Evolutionary conservation across 73 alveolate genomes (phyloP), one percentile per base, ranked within the genome.

Genomic region (Effrenium voratum): DNA sequence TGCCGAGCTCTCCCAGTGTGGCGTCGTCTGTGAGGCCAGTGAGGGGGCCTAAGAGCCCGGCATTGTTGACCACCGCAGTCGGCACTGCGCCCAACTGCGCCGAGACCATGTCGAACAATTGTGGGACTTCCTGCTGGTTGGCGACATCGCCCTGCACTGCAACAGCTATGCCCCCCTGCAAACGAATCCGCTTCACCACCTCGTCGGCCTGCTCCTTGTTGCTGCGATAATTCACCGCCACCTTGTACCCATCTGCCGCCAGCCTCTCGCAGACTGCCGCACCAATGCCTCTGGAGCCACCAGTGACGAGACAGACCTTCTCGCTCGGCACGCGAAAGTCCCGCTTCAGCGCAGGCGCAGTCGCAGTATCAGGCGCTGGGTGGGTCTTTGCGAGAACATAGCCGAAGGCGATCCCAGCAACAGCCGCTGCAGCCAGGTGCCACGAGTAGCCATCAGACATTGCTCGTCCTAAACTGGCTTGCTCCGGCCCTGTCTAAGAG

Each of bases 1-100:
- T n/a, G 40, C 16, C 16, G 40, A 40, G 15, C 40, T 66, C 79
- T 40, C 30, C 30, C 43, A 24, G 16, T n/a, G 30, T 16, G 43
- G 10, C 43, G 15, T 66, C 40, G 15, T 24, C 16, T 16, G 79
- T 66, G 41, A 24, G n/a, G 41, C 16, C 30, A 19, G 40, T 24
- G n/a, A 47, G 52, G 8, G 85, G 24, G 52, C 34, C 34, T 6
- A 15, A 15, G 32, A 75, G 26, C 30, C 85, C 85, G 34, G 85
- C 85, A 75, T 75, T 75, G 85, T 75, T 75, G 30, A 75, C 85
- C 85, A 75, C 30, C 28, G 52, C 85, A 10, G 85, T 15, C 52
- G 34, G 24, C 85, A 75, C 26, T 13, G 0, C 85, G 38, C 52
- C 52, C 85, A 47, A 75, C 26, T 8, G 10, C 0, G 30, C 52